Percentiles rank a stretch among this genome's conserved stretches.
phyloP scores from a whole-genome alignment of 306 rosid species.

The Citrullus mucosospermus region DNA sequence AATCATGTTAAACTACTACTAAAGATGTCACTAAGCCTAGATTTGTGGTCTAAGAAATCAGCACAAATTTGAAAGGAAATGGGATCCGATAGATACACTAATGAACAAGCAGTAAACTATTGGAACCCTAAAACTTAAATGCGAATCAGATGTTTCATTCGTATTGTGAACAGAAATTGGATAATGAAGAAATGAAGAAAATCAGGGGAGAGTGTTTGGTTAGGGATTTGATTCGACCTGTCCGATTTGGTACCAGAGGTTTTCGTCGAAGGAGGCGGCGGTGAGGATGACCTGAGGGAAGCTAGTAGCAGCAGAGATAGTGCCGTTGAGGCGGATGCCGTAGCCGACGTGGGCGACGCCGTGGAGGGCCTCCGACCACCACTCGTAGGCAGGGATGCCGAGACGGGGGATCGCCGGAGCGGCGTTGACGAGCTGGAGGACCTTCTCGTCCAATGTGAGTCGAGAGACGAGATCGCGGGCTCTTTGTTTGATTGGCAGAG shows the following conservation, averaged over 20 bases:
- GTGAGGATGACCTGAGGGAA: conserved; percentile 95
- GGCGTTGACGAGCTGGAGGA: conserved; percentile 71
- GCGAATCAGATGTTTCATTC: background rate
- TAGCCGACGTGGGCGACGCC: conserved; percentile 46
- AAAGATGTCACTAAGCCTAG: background rate
- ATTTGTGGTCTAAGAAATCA: background rate
- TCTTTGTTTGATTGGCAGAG: conserved; percentile 32
- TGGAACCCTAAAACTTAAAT: background rate
- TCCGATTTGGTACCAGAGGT: conserved; percentile 71
- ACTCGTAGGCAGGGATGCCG: conserved; percentile 63
- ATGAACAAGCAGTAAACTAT: background rate
- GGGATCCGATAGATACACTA: too few species aligned
- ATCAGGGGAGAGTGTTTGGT: background rate
- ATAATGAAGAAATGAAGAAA: too few species aligned
- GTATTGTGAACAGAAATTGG: background rate
- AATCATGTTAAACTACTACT: background rate
- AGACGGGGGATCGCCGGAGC: conserved; percentile 81
- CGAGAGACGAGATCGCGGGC: conserved; percentile 61
- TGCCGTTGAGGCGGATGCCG: conserved; percentile 31
- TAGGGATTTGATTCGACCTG: conserved; percentile 22
- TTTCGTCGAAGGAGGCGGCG: conserved; percentile 62
- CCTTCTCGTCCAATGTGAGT: conserved; percentile 82
- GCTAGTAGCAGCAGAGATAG: conserved; percentile 47
- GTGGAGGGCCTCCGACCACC: conserved; percentile 95
- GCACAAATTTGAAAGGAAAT: background rate